Conservation (phyloP, 176 grass and related monocot species). For the bread wheat (Triticum aestivum) region IWGSC_CS_RefSeq_v2.1 NC_057813.1:175753225-175753724, state of each 20-base stretch:
- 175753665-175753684: neutral
- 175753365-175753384: constrained; percentile 17
- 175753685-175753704: neutral
- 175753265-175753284: constrained; percentile 97
- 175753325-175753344: constrained; percentile 86
- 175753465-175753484: constrained; percentile 24
- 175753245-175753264: constrained; percentile 82
- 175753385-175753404: constrained; percentile 8
- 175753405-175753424: constrained; percentile 15
- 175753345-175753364: constrained; percentile 43
- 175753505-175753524: constrained; percentile 15
- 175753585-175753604: constrained; percentile 24
- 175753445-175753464: constrained; percentile 36
- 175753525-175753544: constrained; percentile 20
- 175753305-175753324: constrained; percentile 73
- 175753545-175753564: neutral
- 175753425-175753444: constrained; percentile 6
- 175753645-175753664: neutral
- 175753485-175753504: constrained; percentile 9
- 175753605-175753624: neutral
- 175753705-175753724: constrained; percentile 7
- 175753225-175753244: constrained; percentile 84
- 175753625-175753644: neutral
- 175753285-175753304: constrained; percentile 87
- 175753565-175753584: constrained; percentile 2